Conservation (phyloP, 176 grass and related monocot species). For the Tillandsia leiboldiana region DNA sequence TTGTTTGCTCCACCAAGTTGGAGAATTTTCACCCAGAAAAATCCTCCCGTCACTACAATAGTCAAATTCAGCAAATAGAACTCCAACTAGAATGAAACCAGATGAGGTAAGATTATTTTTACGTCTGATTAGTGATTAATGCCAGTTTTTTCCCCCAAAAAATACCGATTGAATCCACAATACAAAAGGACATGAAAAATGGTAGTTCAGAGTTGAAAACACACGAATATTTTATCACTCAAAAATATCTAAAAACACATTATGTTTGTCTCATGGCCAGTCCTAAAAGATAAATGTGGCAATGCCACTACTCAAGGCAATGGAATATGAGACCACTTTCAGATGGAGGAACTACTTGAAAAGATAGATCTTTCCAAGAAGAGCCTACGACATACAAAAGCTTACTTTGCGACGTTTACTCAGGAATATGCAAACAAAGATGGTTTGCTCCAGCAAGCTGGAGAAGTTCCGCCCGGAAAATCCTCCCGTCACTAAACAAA, state of each 20-base stretch:
- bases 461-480: constrained; percentile 12
- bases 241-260: background rate
- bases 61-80: background rate
- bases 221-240: background rate
- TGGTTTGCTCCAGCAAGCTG: constrained; percentile 9
- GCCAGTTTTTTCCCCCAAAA: too few relatives aligned
- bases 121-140: too few relatives aligned
- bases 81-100: too few relatives aligned
- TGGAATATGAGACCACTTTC: constrained; percentile 5
- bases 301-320: background rate
- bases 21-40: constrained; percentile 26
- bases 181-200: too few relatives aligned
- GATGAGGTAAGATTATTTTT: too few relatives aligned
- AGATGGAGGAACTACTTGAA: background rate
- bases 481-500: background rate
- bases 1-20: too few relatives aligned
- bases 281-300: constrained; percentile 6
- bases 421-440: constrained; percentile 9
- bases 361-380: background rate
- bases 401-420: constrained; percentile 1
- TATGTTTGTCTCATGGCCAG: constrained; percentile 5
- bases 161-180: too few relatives aligned
- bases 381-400: constrained; percentile 5
- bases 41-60: constrained; percentile 18
- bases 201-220: background rate